phyloP scores from a whole-genome alignment of 495 filamentous ascomycete species.

The Aspergillus diversus region DNA sequence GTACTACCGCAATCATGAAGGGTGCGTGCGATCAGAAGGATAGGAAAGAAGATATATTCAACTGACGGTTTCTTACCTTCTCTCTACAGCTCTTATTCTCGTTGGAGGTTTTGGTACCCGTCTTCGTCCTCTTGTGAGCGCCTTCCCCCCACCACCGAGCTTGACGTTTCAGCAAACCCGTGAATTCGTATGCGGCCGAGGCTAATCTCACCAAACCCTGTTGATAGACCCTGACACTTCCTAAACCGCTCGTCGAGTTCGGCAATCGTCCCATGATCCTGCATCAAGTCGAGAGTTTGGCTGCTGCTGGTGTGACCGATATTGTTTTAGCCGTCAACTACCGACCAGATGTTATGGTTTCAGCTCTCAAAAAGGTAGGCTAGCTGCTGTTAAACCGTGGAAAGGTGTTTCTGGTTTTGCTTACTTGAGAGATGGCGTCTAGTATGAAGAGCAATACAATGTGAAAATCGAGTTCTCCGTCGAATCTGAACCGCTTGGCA shows the following conservation, averaged over 20 bases:
- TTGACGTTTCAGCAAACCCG: conserved; percentile 8
- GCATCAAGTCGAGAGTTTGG: conserved; percentile 95
- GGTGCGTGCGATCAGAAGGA: conserved; percentile 15
- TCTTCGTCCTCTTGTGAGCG: conserved; percentile 89
- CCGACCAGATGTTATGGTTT: conserved; percentile 92
- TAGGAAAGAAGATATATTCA: neutral
- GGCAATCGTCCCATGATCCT: conserved; percentile 99
- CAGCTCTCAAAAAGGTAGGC: conserved; percentile 68
- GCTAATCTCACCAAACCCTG: conserved; percentile 5
- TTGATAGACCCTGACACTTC: conserved; percentile 87
- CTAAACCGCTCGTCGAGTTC: conserved; percentile 97
- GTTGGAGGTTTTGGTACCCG: conserved; percentile 99
- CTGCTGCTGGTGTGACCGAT: conserved; percentile 94
- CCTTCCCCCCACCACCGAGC: conserved; percentile 24
- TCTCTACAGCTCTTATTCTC: conserved; percentile 86
- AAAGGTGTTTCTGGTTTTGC: neutral
- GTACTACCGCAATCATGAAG: conserved; percentile 27
- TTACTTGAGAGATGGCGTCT: conserved; percentile 6
- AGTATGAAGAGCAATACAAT: conserved; percentile 92
- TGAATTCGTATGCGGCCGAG: neutral
- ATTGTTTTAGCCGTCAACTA: conserved; percentile 99
- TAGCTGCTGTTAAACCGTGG: neutral
- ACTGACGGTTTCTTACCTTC: conserved; percentile 27
- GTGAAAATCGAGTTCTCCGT: conserved; percentile 96
- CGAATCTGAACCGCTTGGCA: conserved; percentile 93